These are phyloP conservation scores for Clonostachys byssicola DNA, from an alignment of 2,329 filamentous ascomycete species.

Conservation along the genomic window DNA sequence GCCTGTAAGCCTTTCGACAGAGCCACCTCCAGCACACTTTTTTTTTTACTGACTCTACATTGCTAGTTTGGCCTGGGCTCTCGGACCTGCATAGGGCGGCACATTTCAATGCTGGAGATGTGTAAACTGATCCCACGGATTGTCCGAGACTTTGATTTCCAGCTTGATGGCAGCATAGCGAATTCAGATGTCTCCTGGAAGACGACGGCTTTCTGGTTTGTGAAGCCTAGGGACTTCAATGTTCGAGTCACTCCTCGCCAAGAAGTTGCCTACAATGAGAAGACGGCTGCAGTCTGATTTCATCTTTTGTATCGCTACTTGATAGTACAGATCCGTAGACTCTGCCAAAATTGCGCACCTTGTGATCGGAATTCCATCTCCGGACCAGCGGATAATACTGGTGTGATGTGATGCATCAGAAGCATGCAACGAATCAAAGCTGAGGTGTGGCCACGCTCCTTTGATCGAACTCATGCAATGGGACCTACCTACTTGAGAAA, in stretches of 20 bases:
- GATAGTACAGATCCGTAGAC: no score
- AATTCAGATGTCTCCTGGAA: background rate
- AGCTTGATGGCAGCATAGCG: slow-evolving; percentile 6
- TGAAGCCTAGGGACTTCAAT: slow-evolving; percentile 2
- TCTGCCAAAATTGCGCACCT: no score
- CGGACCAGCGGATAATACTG: no score
- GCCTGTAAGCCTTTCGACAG: slow-evolving; percentile 11
- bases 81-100: slow-evolving; percentile 35
- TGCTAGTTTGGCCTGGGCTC: slow-evolving; percentile 31
- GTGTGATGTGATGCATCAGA: no score
- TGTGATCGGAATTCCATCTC: no score
- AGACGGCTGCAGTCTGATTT: no score
- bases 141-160: slow-evolving; percentile 24
- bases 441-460: no score
- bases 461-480: no score
- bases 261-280: no score
- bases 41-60: background rate
- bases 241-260: background rate
- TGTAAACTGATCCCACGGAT: slow-evolving; percentile 33
- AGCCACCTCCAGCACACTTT: background rate
- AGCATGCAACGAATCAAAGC: no score
- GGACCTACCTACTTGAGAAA: no score
- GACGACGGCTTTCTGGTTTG: slow-evolving; percentile 1
- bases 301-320: no score
- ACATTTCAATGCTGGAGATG: slow-evolving; percentile 38